Evolutionary conservation across 192 early-diverging fungal species (phyloP), one percentile per base, ranked within the genome.

Genomic region (Cetraspora pellucida): DNA sequence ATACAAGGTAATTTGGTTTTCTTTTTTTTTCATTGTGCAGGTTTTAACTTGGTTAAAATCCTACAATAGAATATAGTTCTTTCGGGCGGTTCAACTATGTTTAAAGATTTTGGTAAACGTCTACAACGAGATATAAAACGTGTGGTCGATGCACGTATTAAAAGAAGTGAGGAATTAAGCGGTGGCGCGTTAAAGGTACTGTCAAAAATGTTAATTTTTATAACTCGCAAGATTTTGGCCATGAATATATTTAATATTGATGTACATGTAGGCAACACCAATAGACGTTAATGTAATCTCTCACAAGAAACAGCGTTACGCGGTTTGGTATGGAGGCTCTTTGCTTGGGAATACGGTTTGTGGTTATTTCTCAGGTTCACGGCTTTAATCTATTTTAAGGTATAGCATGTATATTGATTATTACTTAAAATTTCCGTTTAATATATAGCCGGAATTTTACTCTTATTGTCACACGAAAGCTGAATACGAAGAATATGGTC

Each of bases 321-420:
- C 97, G n/a, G 97, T 99, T 23, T 99, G 97, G 97, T 98, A 93
- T 81, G 97, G 97, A 77, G 97, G 96, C 73, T 96, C 94, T 84
- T 87, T 97, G 77, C 86, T 99, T 81, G 95, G 95, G 31, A 92
- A 91, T 77, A 97, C 94, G 49, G 93, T 96, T 88, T 77, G 81
- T 80, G 30, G 6, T 10, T 17, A 19, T 58, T 13, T 14, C 45
- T 10, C 44, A 27, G 10, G 16, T 23, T 30, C 30, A 45, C 19
- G n/a, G 23, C 0, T 8, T 27, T 11, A 59, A 23, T 59, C 25
- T n/a, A 10, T 75, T 75, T 74, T 27, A 37, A 30, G 19, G 0
- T 6, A 44, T 43, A 27, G 31, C 9, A 27, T 44, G 68, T 16
- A 45, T 9, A 10, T 43, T 47, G 72, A 19, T 30, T 31, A 28